Conservation (phyloP, 164 flowering plant species). For the Nelumbo lutea region DNA sequence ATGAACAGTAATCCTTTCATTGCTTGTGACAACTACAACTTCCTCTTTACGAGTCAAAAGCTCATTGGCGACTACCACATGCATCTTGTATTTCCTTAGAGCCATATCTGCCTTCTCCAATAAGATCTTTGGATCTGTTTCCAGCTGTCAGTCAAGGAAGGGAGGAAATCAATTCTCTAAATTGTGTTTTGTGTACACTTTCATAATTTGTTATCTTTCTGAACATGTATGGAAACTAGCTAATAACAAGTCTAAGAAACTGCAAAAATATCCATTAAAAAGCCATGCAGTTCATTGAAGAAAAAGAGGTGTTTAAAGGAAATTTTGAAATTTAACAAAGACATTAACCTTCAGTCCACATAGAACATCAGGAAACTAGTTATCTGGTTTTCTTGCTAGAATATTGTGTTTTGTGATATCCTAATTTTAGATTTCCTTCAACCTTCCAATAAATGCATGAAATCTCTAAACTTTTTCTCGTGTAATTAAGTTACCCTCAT, state of each 20-base stretch:
- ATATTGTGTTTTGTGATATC: background rate
- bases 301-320: too few relatives aligned
- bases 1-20: constrained; percentile 40
- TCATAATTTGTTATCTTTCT: background rate
- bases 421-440: background rate
- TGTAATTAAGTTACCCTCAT: too few relatives aligned
- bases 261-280: background rate
- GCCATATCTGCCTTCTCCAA: constrained; percentile 77
- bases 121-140: constrained; percentile 77
- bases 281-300: background rate
- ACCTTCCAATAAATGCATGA: too few relatives aligned
- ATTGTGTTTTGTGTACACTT: background rate
- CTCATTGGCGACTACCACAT: constrained; percentile 89
- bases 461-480: too few relatives aligned
- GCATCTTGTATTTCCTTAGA: constrained; percentile 69
- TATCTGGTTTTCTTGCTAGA: background rate
- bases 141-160: constrained; percentile 48
- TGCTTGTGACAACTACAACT: constrained; percentile 54
- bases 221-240: background rate
- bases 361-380: background rate
- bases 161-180: constrained; percentile 4
- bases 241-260: background rate
- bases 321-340: too few relatives aligned
- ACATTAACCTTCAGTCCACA: too few relatives aligned
- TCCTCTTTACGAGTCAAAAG: constrained; percentile 76